Conservation (phyloP, 1,139 yeast species). For the Protomyces inouyei region DNA sequence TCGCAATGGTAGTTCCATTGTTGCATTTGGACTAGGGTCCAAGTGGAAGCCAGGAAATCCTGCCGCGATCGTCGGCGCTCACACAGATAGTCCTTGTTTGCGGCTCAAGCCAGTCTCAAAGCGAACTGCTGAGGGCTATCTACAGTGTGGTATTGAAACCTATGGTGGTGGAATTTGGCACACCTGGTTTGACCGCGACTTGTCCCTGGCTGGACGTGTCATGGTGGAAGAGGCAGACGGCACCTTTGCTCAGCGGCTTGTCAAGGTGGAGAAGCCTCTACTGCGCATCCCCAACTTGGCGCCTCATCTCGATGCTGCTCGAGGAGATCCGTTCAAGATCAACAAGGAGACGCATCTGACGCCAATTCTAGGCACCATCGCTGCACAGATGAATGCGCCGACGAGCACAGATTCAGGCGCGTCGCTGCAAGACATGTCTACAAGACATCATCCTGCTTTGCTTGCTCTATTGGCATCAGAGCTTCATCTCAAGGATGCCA, state of each 20-base stretch:
- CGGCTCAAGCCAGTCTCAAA: conserved; percentile 85
- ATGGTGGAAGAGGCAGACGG: conserved; percentile 51
- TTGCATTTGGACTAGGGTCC: conserved; percentile 68
- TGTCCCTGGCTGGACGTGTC: conserved; percentile 88
- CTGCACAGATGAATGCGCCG: conserved; percentile 38
- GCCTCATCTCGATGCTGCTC: conserved; percentile 79
- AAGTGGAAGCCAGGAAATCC: conserved; percentile 76
- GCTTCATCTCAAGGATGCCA: conserved; percentile 45
- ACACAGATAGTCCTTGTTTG: conserved; percentile 80
- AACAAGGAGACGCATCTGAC: conserved; percentile 80
- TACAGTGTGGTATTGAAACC: conserved; percentile 87
- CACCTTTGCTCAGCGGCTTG: conserved; percentile 56
- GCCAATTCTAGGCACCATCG: conserved; percentile 77
- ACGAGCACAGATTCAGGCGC: conserved; percentile 4
- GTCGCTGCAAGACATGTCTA: conserved; percentile 33
- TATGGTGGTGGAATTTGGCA: conserved; percentile 97
- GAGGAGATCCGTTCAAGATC: conserved; percentile 73
- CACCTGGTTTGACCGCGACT: conserved; percentile 83
- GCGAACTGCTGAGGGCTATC: conserved; percentile 62
- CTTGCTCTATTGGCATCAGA: conserved; percentile 65
- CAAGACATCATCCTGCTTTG: conserved; percentile 72
- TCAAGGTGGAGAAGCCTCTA: conserved; percentile 76
- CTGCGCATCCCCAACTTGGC: conserved; percentile 93
- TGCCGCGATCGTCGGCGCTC: conserved; percentile 85
- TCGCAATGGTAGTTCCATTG: conserved; percentile 78